Percentiles rank a stretch among this genome's conserved stretches.
Evolutionary conservation across 805 yeast genomes (phyloP).

Genomic region (Alloascoidea hylecoeti): DNA sequence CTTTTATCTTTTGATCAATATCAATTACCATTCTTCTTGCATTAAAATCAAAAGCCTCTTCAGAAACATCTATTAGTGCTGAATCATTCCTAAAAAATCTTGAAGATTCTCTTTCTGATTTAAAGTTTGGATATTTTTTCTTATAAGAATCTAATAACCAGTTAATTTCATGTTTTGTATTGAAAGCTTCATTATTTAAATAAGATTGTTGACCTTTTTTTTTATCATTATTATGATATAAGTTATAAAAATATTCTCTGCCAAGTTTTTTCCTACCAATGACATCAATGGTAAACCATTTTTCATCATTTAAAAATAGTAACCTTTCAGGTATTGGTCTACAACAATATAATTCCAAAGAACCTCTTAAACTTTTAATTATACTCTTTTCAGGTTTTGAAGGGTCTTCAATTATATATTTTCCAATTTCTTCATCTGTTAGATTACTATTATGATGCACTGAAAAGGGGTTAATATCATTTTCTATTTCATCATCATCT

Average conservation of each 20-base stretch:
- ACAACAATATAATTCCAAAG: constrained; percentile 9
- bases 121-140: constrained; percentile 3
- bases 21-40: constrained; percentile 3
- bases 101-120: not conserved
- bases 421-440: not conserved
- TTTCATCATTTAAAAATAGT: constrained; percentile 14
- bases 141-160: constrained; percentile 4
- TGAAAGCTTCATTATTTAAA: constrained; percentile 5
- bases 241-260: constrained; percentile 6
- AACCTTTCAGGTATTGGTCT: constrained; percentile 16
- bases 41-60: constrained; percentile 5
- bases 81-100: constrained; percentile 5
- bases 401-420: not conserved
- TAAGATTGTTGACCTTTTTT: not conserved
- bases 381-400: not conserved
- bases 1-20: constrained; percentile 1
- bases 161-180: constrained; percentile 6
- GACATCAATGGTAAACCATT: constrained; percentile 14
- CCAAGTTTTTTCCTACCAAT: constrained; percentile 11
- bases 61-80: constrained; percentile 4
- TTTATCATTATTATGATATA: not conserved
- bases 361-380: not conserved
- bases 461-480: not conserved
- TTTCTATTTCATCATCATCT: not conserved
- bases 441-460: no score